Percentiles rank a stretch among this genome's conserved stretches.
phyloP scores from a whole-genome alignment of 2,329 filamentous ascomycete genomes.

The Zelopaecilomyces penicillatus region DNA sequence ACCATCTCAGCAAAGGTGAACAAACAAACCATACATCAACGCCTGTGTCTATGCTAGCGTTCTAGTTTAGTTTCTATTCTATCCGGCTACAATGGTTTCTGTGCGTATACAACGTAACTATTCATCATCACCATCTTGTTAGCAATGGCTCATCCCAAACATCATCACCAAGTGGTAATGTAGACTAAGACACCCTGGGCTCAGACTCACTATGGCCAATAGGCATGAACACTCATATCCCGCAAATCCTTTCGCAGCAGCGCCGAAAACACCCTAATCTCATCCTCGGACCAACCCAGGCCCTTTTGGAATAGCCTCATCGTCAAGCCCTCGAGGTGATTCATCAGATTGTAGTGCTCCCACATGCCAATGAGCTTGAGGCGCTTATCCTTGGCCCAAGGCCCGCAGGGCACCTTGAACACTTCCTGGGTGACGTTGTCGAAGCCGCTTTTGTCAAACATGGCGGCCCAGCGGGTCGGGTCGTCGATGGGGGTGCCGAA shows the following conservation, averaged over 20 bases:
- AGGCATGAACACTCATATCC: conserved; percentile 21
- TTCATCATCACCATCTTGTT: no score
- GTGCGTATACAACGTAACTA: conserved; percentile 12
- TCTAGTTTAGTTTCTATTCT: no score
- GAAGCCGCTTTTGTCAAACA: conserved; percentile 43
- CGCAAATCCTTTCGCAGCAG: conserved; percentile 21
- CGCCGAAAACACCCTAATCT: conserved; percentile 19
- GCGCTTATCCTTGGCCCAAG: conserved; percentile 40
- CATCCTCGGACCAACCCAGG: conserved; percentile 20
- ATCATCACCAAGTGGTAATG: not conserved
- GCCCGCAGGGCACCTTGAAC: conserved; percentile 37
- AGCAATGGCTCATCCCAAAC: not conserved
- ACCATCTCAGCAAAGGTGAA: no score
- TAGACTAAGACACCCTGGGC: no score
- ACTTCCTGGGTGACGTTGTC: conserved; percentile 36
- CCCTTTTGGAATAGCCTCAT: conserved; percentile 24
- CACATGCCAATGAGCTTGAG: conserved; percentile 38
- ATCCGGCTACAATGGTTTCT: conserved; percentile 6
- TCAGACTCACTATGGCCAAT: conserved; percentile 26
- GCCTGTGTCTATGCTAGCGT: no score
- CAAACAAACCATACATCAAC: no score
- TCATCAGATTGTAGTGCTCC: conserved; percentile 15
- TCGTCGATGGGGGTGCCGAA: conserved; percentile 21
- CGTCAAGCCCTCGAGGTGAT: conserved; percentile 20
- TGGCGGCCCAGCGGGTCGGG: conserved; percentile 18